Evolutionary conservation across 345 rosid species (phyloP).

Genomic region (Linum usitatissimum): DNA sequence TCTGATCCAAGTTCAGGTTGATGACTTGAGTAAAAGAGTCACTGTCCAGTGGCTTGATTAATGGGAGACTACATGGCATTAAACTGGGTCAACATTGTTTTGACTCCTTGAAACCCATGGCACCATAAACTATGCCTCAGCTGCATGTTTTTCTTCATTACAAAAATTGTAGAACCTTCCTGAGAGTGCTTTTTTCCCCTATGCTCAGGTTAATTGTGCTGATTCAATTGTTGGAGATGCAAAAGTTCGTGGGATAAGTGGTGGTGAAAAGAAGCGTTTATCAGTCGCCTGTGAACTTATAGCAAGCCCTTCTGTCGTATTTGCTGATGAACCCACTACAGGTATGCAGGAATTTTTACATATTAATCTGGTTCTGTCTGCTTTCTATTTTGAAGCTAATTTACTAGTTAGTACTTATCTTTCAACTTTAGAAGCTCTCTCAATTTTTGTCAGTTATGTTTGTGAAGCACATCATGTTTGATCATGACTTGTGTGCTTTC

Average conservation of each 20-base stretch:
- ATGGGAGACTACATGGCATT: no score
- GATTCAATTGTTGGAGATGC: slow-evolving; percentile 88
- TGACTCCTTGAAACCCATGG: no score
- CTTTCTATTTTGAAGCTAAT: background rate
- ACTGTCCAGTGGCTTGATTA: no score
- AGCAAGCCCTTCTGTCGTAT: slow-evolving; percentile 94
- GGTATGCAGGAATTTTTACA: slow-evolving; percentile 30
- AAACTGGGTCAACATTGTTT: no score
- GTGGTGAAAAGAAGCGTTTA: slow-evolving; percentile 92
- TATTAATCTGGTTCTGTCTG: background rate
- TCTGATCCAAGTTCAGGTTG: no score
- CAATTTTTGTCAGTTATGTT: background rate
- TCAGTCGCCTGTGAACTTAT: slow-evolving; percentile 90
- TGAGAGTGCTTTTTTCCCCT: slow-evolving; percentile 16
- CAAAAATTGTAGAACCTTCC: background rate
- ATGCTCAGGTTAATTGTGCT: slow-evolving; percentile 66
- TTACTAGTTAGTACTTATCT: background rate
- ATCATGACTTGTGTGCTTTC: slow-evolving; percentile 18
- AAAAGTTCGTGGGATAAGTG: slow-evolving; percentile 94
- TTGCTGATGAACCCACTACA: slow-evolving; percentile 96
- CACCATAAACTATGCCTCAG: background rate
- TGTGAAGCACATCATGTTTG: background rate
- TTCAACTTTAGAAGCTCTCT: background rate
- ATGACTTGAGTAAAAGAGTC: no score
- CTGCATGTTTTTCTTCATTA: background rate